Evolutionary conservation across 352 stramenopile species (phyloP).

Genomic region (Pythium biforme): DNA sequence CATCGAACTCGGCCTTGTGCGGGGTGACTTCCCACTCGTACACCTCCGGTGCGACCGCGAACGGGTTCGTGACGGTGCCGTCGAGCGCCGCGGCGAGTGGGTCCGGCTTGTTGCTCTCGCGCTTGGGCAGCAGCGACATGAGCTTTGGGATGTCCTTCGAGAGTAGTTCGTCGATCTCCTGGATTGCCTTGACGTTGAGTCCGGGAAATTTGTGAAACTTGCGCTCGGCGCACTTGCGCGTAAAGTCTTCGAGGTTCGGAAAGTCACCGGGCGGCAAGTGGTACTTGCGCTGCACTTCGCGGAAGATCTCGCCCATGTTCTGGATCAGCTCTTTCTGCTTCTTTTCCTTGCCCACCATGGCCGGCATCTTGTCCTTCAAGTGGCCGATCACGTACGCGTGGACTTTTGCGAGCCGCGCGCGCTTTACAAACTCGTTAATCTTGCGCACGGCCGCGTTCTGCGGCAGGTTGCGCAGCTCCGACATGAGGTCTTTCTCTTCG

Average conservation of each 20-base stretch:
- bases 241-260: conserved; percentile 90
- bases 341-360: conserved; percentile 96
- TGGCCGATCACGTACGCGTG: conserved; percentile 98
- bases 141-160: conserved; percentile 95
- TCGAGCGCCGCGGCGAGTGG: conserved; percentile 5
- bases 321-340: conserved; percentile 95
- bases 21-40: conserved; percentile 67
- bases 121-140: conserved; percentile 75
- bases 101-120: conserved; percentile 31
- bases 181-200: conserved; percentile 93
- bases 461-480: conserved; percentile 94
- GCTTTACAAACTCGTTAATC: conserved; percentile 95
- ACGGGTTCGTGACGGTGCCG: conserved; percentile 33
- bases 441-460: conserved; percentile 95
- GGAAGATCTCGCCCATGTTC: conserved; percentile 95
- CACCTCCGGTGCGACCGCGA: conserved; percentile 22
- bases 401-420: conserved; percentile 93
- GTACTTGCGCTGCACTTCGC: conserved; percentile 97
- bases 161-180: conserved; percentile 98
- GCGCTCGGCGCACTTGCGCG: conserved; percentile 67
- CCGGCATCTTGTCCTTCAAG: conserved; percentile 95
- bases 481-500: conserved; percentile 97
- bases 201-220: conserved; percentile 93
- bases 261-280: conserved; percentile 95
- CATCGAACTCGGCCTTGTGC: conserved; percentile 79